A percentile compares a stretch with the other conserved stretches of the same genome.
Evolutionary conservation across 2,329 filamentous ascomycete species (phyloP).

Genomic region (Colletotrichum musicola): DNA sequence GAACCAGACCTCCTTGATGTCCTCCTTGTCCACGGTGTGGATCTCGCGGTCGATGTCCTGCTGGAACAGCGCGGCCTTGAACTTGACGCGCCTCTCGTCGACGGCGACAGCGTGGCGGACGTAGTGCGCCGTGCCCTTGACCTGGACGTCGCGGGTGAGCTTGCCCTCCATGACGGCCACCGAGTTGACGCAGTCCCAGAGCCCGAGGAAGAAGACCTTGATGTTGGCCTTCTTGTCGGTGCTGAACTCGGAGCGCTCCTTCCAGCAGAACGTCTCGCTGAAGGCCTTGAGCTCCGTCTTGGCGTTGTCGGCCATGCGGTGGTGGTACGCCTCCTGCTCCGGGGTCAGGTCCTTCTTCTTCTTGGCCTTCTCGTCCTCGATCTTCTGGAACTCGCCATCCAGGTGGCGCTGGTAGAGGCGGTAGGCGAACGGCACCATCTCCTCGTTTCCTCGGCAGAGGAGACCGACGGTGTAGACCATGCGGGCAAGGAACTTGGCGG

Average conservation of each 20-base stretch:
- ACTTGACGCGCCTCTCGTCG: constrained; percentile 67
- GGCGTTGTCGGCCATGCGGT: constrained; percentile 40
- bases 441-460: constrained; percentile 64
- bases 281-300: constrained; percentile 45
- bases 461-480: constrained; percentile 64
- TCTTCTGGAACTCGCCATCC: constrained; percentile 50
- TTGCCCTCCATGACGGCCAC: constrained; percentile 56
- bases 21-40: constrained; percentile 47
- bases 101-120: constrained; percentile 66
- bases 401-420: constrained; percentile 57
- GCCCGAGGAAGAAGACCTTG: constrained; percentile 64
- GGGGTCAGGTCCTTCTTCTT: constrained; percentile 34
- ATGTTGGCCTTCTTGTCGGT: constrained; percentile 49
- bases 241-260: constrained; percentile 41
- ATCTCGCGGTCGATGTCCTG: constrained; percentile 49
- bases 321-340: constrained; percentile 41
- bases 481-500: constrained; percentile 63
- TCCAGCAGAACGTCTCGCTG: constrained; percentile 61
- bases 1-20: constrained; percentile 67
- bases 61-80: constrained; percentile 62
- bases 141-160: constrained; percentile 50
- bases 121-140: constrained; percentile 55
- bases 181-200: constrained; percentile 67
- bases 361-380: constrained; percentile 37
- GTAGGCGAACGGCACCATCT: constrained; percentile 65